These are phyloP conservation scores for Cyclotella baltica DNA, from an alignment of 108 stramenopile genomes.

Conservation along the genomic window DNA sequence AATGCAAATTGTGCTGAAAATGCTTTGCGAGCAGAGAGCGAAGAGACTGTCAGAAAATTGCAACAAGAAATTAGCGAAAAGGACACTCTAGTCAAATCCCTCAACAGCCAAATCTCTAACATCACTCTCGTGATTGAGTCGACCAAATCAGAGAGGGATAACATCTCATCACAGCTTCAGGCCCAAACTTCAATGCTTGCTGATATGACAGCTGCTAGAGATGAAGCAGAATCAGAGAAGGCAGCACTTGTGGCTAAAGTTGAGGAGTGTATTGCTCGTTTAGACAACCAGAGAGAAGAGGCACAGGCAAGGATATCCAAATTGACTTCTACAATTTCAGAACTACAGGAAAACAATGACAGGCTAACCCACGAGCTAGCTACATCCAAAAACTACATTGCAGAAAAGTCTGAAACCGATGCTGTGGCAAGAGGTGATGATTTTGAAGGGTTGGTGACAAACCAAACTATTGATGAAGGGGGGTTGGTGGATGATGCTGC, in stretches of 20 bases:
- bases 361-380: slow-evolving; percentile 1
- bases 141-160: too few relatives aligned
- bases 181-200: not conserved
- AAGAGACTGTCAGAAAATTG: not conserved
- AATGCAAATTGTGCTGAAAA: not conserved
- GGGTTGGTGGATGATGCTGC: too few relatives aligned
- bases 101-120: slow-evolving; percentile 22
- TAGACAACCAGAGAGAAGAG: slow-evolving; percentile 12
- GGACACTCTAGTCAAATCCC: not conserved
- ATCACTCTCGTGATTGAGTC: too few relatives aligned
- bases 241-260: slow-evolving; percentile 15
- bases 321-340: slow-evolving; percentile 5
- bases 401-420: slow-evolving; percentile 17
- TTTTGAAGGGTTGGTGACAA: too few relatives aligned
- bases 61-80: not conserved
- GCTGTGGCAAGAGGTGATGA: too few relatives aligned
- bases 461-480: too few relatives aligned
- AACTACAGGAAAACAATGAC: slow-evolving; percentile 1
- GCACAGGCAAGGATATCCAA: not conserved
- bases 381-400: not conserved
- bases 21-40: not conserved
- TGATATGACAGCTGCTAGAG: not conserved
- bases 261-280: slow-evolving; percentile 4
- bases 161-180: too few relatives aligned
- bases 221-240: slow-evolving; percentile 17